Conservation (phyloP, 208 protist genomes). For the Trypanosoma vivax region DNA sequence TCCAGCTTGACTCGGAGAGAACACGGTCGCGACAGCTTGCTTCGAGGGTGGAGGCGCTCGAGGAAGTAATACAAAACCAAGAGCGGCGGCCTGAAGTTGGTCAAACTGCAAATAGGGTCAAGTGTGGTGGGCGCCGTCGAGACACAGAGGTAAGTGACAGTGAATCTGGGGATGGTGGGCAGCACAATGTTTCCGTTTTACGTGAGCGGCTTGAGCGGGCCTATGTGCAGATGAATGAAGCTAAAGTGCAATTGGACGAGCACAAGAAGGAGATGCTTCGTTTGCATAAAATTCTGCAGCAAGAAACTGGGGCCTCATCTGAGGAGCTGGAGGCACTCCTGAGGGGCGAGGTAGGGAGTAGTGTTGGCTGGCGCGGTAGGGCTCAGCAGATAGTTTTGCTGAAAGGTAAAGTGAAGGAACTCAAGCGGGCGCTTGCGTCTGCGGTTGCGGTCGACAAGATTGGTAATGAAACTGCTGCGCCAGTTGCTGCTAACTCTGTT, state of each 20-base stretch:
- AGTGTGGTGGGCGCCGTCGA: not conserved
- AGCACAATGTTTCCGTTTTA: slow-evolving; percentile 11
- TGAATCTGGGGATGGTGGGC: slow-evolving; percentile 1
- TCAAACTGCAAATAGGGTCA: not conserved
- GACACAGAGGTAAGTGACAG: not conserved
- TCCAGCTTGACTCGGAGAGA: slow-evolving; percentile 48
- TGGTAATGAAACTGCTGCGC: slow-evolving; percentile 7
- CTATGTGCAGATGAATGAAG: slow-evolving; percentile 47
- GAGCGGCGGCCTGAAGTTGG: not conserved
- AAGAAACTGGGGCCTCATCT: slow-evolving; percentile 44
- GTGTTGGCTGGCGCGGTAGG: slow-evolving; percentile 48
- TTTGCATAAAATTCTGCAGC: slow-evolving; percentile 36
- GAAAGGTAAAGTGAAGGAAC: slow-evolving; percentile 56
- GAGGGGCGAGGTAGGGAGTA: slow-evolving; percentile 6
- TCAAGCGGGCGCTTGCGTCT: slow-evolving; percentile 26
- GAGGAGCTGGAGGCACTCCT: slow-evolving; percentile 36
- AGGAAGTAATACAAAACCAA: slow-evolving; percentile 15
- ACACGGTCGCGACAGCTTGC: slow-evolving; percentile 22
- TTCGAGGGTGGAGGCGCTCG: slow-evolving; percentile 19
- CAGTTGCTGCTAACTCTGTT: slow-evolving; percentile 7
- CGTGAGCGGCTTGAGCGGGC: slow-evolving; percentile 32
- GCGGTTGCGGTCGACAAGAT: not conserved
- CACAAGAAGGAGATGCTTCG: slow-evolving; percentile 42
- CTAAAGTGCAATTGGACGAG: slow-evolving; percentile 42
- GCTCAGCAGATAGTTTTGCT: slow-evolving; percentile 71